Conservation (phyloP, 2,329 filamentous ascomycete species). For the Claviceps arundinis region DNA sequence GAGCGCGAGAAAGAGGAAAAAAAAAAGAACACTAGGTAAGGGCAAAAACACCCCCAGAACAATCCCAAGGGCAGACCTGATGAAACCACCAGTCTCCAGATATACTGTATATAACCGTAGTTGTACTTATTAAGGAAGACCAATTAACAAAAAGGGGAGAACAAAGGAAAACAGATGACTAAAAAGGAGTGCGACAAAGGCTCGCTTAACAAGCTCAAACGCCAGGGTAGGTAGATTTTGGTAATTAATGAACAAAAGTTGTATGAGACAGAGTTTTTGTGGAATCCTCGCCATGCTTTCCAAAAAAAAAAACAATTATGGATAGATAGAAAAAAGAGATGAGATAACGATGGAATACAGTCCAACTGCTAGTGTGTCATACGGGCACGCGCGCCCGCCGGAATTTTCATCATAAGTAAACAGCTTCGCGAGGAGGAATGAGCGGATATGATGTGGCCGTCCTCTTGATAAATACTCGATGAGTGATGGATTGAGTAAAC, state of each 20-base stretch:
- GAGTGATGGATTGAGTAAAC: neutral
- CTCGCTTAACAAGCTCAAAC: conserved; percentile 10
- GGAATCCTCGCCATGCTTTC: conserved; percentile 19
- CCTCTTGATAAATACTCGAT: too few species aligned
- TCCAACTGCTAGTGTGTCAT: too few species aligned
- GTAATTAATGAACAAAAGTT: neutral
- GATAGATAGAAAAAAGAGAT: neutral
- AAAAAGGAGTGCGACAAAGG: neutral
- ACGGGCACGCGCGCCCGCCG: too few species aligned
- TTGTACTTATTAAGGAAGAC: neutral
- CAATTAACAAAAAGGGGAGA: neutral
- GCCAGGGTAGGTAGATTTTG: conserved; percentile 9
- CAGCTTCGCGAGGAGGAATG: too few species aligned
- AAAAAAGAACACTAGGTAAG: too few species aligned
- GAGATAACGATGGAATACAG: neutral
- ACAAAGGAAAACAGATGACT: neutral
- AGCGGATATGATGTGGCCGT: too few species aligned
- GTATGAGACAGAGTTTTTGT: conserved; percentile 10
- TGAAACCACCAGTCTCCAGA: neutral
- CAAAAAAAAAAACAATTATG: conserved; percentile 16
- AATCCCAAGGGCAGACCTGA: too few species aligned
- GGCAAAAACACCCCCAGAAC: too few species aligned
- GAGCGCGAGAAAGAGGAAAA: too few species aligned
- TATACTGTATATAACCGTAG: neutral
- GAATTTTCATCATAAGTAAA: too few species aligned